These are phyloP conservation scores for Citrus unshiu DNA, from an alignment of 345 rosid species.

Conservation along the genomic window DNA sequence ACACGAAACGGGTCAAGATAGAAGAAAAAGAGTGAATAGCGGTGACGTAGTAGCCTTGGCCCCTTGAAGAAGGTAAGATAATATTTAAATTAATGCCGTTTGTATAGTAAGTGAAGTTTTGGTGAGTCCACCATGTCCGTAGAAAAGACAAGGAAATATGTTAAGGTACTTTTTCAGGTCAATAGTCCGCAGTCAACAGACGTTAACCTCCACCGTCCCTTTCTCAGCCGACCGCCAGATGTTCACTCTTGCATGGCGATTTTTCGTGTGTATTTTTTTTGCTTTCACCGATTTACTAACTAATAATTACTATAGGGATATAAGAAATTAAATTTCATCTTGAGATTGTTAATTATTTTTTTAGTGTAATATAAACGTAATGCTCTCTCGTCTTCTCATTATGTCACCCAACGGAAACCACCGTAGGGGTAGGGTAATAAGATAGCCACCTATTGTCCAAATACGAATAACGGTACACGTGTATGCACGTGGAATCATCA, in stretches of 20 bases:
- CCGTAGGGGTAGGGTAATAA: too few relatives aligned
- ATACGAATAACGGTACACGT: not conserved
- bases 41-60: too few relatives aligned
- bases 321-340: not conserved
- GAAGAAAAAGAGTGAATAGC: not conserved
- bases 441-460: too few relatives aligned
- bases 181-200: not conserved
- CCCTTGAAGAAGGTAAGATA: too few relatives aligned
- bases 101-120: not conserved
- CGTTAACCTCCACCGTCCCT: conserved; percentile 10
- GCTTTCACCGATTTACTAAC: not conserved
- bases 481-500: not conserved
- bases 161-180: not conserved
- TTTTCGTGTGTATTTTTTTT: too few relatives aligned
- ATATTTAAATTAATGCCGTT: too few relatives aligned
- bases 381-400: too few relatives aligned
- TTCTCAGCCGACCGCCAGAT: not conserved
- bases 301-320: not conserved
- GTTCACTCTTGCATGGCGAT: not conserved
- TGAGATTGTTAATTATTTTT: not conserved
- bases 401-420: too few relatives aligned
- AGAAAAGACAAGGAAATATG: not conserved
- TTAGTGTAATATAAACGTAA: not conserved
- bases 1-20: not conserved
- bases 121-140: not conserved